phyloP scores from a whole-genome alignment of 2,329 filamentous ascomycete species.

The Huntiella omanensis region DNA sequence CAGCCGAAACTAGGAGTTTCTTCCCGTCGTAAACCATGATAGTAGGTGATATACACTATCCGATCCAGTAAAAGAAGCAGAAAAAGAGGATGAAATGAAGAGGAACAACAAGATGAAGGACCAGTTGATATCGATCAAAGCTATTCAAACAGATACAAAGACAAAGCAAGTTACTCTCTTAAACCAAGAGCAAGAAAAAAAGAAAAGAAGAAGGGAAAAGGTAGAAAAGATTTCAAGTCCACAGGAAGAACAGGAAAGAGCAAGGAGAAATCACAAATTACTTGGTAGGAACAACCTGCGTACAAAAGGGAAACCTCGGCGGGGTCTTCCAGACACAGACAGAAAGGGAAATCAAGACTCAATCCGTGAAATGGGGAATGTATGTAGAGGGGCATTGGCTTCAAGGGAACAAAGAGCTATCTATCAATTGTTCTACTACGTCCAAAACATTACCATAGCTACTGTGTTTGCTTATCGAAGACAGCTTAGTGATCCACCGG shows the following conservation, averaged over 20 bases:
- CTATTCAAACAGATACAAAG: background rate
- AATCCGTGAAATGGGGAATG: too few species aligned
- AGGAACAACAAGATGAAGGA: background rate
- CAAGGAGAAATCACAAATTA: background rate
- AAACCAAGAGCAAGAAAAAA: background rate
- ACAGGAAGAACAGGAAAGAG: background rate
- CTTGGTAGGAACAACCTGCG: too few species aligned
- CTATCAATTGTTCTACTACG: too few species aligned
- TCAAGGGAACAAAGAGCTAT: too few species aligned
- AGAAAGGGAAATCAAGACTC: too few species aligned
- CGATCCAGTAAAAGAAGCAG: background rate
- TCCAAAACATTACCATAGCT: too few species aligned
- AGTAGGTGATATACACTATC: slow-evolving; percentile 9
- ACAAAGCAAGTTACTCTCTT: background rate
- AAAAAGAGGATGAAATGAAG: background rate
- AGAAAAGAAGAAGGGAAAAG: background rate
- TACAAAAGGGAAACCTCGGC: too few species aligned
- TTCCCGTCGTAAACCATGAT: slow-evolving; percentile 79
- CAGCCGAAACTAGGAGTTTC: slow-evolving; percentile 70
- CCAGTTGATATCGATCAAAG: background rate
- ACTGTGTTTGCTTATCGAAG: too few species aligned
- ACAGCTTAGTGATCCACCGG: too few species aligned
- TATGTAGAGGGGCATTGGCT: too few species aligned
- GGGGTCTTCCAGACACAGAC: too few species aligned
- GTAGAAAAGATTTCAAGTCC: too few species aligned